Evolutionary conservation across 805 yeast genomes (phyloP).

Genomic region (Suhomyces faveliae): DNA sequence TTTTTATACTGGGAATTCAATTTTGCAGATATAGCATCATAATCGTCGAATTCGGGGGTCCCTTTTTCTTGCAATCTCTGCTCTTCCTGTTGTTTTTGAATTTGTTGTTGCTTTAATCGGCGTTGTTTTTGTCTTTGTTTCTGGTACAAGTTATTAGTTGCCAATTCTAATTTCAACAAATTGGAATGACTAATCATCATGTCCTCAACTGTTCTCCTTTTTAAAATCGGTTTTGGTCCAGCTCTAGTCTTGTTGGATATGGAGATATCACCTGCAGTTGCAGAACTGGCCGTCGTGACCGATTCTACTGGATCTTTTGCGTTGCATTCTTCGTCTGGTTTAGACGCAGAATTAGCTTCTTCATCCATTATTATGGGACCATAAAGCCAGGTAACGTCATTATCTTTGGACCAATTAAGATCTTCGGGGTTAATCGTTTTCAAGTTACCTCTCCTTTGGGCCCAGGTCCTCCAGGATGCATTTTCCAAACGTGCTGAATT

Average conservation of each 20-base stretch:
- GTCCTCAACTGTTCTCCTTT: conserved; percentile 82
- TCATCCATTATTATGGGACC: conserved; percentile 74
- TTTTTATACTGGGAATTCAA: conserved; percentile 38
- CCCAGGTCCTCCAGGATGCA: conserved; percentile 96
- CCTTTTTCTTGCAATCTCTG: not conserved
- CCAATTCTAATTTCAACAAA: conserved; percentile 40
- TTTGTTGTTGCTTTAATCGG: conserved; percentile 26
- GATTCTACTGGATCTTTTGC: not conserved
- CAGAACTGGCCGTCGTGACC: conserved; percentile 37
- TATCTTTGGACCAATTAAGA: conserved; percentile 95
- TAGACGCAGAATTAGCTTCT: conserved; percentile 9
- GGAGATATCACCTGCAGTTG: conserved; percentile 46
- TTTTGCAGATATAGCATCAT: conserved; percentile 43
- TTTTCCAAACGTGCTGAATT: conserved; percentile 59
- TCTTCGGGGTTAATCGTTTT: conserved; percentile 77
- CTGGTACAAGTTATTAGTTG: conserved; percentile 35
- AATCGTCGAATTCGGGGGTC: conserved; percentile 43
- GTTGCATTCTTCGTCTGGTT: conserved; percentile 8
- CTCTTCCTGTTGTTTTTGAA: conserved; percentile 12
- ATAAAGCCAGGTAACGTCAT: conserved; percentile 96
- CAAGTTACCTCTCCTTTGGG: conserved; percentile 64
- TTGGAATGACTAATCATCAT: conserved; percentile 65
- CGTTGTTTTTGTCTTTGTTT: conserved; percentile 29
- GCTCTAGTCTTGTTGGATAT: conserved; percentile 29
- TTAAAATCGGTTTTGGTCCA: conserved; percentile 76